Evolutionary conservation across 2,329 filamentous ascomycete genomes (phyloP), one percentile per base, ranked within the genome.

Genomic region (Ascochyta fabae): DNA sequence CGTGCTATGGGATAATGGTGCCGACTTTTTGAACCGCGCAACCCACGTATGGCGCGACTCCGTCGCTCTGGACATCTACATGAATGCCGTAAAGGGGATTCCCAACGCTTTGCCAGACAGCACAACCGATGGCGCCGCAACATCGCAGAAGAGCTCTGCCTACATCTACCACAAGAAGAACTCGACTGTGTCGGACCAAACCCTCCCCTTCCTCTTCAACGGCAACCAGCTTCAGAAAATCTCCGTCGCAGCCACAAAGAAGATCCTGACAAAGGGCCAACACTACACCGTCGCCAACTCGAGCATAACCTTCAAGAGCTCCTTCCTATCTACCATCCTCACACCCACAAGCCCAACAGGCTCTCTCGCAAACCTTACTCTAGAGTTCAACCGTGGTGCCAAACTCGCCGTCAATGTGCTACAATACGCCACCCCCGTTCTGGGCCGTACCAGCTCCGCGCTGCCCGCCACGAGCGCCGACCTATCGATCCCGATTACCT

Each of bases 1-100:
- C 3, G 74, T 86, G 1, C 67, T 87, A 6, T 87, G 84, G 85
- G 85, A 87, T 64, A 87, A 86, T 54, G 84, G 84, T 0, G 66
- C 77, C 2, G 84, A 86, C 60, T 81, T 84, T 36, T 75, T 86
- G 10, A 76, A 86, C 61, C 81, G 84, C 34, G 71, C 71, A 2
- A 74, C 78, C 0, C 76, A 78, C 41, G 61, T 65, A 2, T 87
- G 83, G 83, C 75, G 80, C 16, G 85, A 87, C 57, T 71, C 75
- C 0, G 77, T 80, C 0, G 77, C 78, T 0, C 66, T 83, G 4
- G 72, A 78, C 6, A 81, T 87, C 55, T 72, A 84, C 42, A 66
- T 76, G 15, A 78, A 79, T 36, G 80, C 80, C 0, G 73, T 71
- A 2, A 72, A 75, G 9, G 80, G 80, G 1, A 71, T 75, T 2